Evolutionary conservation across 805 yeast genomes (phyloP), one percentile per base, ranked within the genome.

Genomic region (Suhomyces kilbournensis): DNA sequence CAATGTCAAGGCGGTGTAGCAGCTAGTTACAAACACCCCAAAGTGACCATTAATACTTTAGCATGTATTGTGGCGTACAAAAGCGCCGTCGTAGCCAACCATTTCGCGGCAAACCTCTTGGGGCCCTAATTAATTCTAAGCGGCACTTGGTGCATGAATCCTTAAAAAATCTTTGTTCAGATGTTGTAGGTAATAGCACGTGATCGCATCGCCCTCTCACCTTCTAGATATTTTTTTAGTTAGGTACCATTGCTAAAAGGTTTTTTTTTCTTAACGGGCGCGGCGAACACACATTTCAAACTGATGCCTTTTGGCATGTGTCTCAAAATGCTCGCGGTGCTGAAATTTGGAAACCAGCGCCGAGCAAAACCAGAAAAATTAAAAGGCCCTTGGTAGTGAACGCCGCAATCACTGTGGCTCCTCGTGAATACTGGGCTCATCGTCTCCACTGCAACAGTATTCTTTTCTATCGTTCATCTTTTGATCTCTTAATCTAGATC

Each of bases 181-280:
- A 38, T 38, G 42, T n/a, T n/a, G 42, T 17, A 17, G 10, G 46
- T 26, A 19, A 48, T 48, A 10, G 5, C 51, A 48, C 51, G 51
- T 48, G 51, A 38, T n/a, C 23, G 9, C 23, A n/a, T 38, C 42
- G 42, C 42, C 23, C 14, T 17, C 32, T 28, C 32, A n/a, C 32
- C 32, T 12, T 28, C n/a, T n/a, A 17, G 4, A 17, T 38, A 32
- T n/a, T 32, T 32, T 32, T 26, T 6, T 32, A n/a, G 17, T 32
- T 28, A 34, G 42, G 42, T 15, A 10, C 22, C n/a, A 10, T 17
- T 26, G 12, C 17, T n/a, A 10, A 38, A 7, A 38, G n/a, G 22
- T 4, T 7, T 2, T 17, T 17, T 17, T 17, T 38, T 38, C 14
- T 38, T 10, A 12, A 19, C 42, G 12, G 42, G 23, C 23, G 23